Evolutionary conservation across 306 rosid genomes (phyloP), one percentile per base, ranked within the genome.

Genomic region (Fagus crenata): DNA sequence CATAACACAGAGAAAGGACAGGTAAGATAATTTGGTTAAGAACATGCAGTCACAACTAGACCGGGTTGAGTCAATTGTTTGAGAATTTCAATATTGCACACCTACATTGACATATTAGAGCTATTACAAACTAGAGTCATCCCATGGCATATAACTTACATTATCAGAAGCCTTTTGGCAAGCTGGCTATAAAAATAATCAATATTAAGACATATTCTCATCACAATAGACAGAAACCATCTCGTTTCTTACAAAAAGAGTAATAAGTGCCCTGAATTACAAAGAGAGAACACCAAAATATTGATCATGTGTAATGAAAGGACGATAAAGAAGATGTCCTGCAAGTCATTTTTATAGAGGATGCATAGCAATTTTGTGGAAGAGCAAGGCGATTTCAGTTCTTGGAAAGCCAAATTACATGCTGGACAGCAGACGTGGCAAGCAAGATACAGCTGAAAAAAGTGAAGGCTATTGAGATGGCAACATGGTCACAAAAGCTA

Each of bases 391-490:
- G 67, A 31, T 6, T 61, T 88, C 84, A 92, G 89, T 87, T 87
- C 40, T 84, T 86, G 80, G 98, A 87, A 77, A 92, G 96, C 95
- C 97, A 92, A 41, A 95, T 80, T 32, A 90, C 91, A 77, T 76
- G 83, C 70, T 84, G 97, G 32, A 95, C 74, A 49, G 93, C 93
- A 72, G 95, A 88, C 1, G 78, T 53, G 68, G 96, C 92, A 39
- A 95, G 86, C 88, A 90, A 73, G 77, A 92, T 83, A 76, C 90
- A 84, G 75, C 88, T 78, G 73, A 91, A 78, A 92, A 95, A 90
- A 74, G 95, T 87, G 85, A 88, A 95, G 83, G 89, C 96, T 75
- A 95, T 87, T 18, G 97, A 95, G 77, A 95, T 80, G 80, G 91
- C 96, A 81, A 95, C 89, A 75, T 92, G 98, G 81, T 89, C 83